These are phyloP conservation scores for Alnus rubra DNA, from an alignment of 306 rosid species.

Conservation along the genomic window DNA sequence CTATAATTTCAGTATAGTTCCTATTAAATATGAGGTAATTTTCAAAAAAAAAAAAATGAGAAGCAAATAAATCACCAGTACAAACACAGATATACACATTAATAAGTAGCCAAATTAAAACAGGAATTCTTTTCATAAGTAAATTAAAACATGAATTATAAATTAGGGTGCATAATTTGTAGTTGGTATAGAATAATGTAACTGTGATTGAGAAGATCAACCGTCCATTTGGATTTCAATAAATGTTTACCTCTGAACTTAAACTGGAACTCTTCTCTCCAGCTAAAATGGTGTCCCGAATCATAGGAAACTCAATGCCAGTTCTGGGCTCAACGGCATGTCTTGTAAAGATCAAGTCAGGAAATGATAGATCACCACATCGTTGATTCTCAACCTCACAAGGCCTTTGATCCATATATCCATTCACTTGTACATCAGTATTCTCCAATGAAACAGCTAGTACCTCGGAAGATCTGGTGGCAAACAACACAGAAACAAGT, in stretches of 20 bases:
- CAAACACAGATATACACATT: background rate
- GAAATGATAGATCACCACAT: conserved; percentile 44
- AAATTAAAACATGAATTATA: conserved; percentile 7
- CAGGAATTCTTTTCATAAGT: background rate
- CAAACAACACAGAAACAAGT: conserved; percentile 23
- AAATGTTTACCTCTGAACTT: conserved; percentile 67
- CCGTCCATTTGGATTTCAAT: conserved; percentile 9
- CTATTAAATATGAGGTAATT: background rate
- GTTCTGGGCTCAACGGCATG: conserved; percentile 81
- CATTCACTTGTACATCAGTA: conserved; percentile 46
- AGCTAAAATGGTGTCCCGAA: conserved; percentile 52
- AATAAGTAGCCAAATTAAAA: conserved; percentile 17
- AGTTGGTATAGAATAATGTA: conserved; percentile 6
- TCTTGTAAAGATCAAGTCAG: conserved; percentile 52
- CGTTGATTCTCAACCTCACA: conserved; percentile 59
- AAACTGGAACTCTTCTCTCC: conserved; percentile 50
- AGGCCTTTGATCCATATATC: conserved; percentile 48
- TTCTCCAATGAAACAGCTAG: conserved; percentile 55
- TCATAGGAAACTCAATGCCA: conserved; percentile 83
- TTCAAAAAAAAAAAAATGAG: background rate
- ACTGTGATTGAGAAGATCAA: conserved; percentile 13
- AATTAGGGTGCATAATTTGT: conserved; percentile 12
- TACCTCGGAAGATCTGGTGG: conserved; percentile 68
- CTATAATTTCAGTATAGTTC: background rate
- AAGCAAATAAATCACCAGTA: background rate